phyloP scores from a whole-genome alignment of 805 yeast species.

The Metschnikowia reukaufii region DNA sequence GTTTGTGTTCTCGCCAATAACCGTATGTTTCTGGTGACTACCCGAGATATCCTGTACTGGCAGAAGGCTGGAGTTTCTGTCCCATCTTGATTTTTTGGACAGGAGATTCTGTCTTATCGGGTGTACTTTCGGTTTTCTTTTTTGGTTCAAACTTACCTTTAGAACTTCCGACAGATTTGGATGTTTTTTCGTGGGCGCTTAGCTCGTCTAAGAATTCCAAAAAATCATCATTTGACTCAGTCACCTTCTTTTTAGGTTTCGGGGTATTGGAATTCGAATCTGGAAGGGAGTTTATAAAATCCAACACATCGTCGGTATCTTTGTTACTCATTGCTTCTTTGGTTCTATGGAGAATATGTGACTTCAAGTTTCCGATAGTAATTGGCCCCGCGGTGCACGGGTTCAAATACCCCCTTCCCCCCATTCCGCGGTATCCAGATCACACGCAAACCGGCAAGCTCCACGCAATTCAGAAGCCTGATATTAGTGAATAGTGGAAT shows the following conservation, averaged over 20 bases:
- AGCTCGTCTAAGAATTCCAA: conserved; percentile 65
- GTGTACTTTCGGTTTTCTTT: conserved; percentile 15
- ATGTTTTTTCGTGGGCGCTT: conserved; percentile 55
- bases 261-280: conserved; percentile 41
- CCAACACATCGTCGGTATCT: conserved; percentile 74
- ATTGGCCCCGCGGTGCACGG: neutral
- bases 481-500: too few species aligned
- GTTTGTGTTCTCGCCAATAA: neutral
- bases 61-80: too few species aligned
- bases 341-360: neutral
- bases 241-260: conserved; percentile 16
- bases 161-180: conserved; percentile 17
- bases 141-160: conserved; percentile 37
- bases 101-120: neutral
- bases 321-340: conserved; percentile 14
- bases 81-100: neutral
- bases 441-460: neutral
- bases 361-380: neutral
- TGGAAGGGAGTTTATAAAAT: conserved; percentile 77
- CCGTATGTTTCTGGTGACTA: neutral
- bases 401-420: neutral
- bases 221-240: conserved; percentile 51
- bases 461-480: too few species aligned
- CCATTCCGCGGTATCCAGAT: too few species aligned
- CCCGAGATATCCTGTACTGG: neutral